Base-by-base conservation (phyloP, 345 rosid species). In the Ceriops tagal region DNA sequence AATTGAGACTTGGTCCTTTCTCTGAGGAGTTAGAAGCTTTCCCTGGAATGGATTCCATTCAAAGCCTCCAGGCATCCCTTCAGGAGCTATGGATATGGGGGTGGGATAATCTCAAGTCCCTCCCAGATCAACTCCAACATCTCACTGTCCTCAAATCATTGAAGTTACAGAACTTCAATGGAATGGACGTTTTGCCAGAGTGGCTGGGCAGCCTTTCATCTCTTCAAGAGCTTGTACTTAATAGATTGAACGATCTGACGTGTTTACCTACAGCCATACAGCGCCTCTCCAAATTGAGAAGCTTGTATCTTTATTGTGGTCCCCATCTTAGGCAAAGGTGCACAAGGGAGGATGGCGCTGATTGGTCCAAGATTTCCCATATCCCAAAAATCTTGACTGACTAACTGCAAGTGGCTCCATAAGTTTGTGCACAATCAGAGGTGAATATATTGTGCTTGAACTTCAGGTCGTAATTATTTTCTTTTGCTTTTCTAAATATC, bases 281-380 rank as follows among this genome's bases (percentile, higher is more conserved):
- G 2, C 31, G 9, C 19, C 72, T 60, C 16, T 10, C 8, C n/a
- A 69, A n/a, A 20, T 37, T 69, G 3, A 69, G 32, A 8, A 0
- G 8, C 7, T 16, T 69, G 47, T 16, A 11, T 16, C 30, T 69
- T 8, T 0, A 4, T 0, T 0, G 2, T 8, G 60, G 72, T 49
- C 72, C 65, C 8, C 0, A 19, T 47, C 31, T 69, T 19, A 9
- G 5, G 57, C 18, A 15, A 20, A 32, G 64, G 19, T 68, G 71
- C 15, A 1, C 11, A 16, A 58, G 11, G 28, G 71, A 43, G n/a
- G n/a, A 5, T 11, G 57, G 71, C 58, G 56, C 58, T 1, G 64
- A 67, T 27, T 55, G 62, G 70, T 58, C 60, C 9, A 65, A 65
- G 58, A 65, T 65, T 27, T 20, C 39, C 21, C 69, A 65, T 39